Percentiles rank a stretch among this genome's conserved stretches.
Conservation (phyloP, 495 filamentous ascomycete species). For the Tuber melanosporum region DNA sequence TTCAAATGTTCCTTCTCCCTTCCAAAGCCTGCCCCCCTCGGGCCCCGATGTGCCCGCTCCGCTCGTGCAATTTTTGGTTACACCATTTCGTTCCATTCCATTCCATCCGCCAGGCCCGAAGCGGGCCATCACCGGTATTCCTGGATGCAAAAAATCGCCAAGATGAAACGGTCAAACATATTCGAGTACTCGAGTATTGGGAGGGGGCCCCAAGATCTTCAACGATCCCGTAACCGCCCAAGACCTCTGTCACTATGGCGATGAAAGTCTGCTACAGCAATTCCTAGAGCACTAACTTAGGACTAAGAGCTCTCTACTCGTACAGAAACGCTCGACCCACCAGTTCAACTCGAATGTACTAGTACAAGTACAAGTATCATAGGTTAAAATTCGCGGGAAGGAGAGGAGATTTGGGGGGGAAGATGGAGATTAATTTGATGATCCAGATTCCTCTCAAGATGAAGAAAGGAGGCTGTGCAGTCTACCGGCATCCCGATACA, state of each 20-base stretch:
- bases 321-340: not conserved
- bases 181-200: not conserved
- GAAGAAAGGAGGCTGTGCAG: slow-evolving; percentile 2
- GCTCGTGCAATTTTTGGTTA: not conserved
- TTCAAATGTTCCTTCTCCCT: not conserved
- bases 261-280: not conserved
- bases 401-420: not conserved
- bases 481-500: not conserved
- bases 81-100: not conserved
- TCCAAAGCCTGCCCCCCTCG: not conserved
- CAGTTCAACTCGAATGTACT: not conserved
- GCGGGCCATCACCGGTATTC: not conserved
- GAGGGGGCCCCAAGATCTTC: not conserved
- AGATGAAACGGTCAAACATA: not conserved
- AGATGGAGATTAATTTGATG: not conserved
- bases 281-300: not conserved
- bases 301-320: not conserved
- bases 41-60: not conserved
- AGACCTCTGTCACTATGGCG: not conserved
- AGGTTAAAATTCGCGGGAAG: not conserved
- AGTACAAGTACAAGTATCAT: too few relatives aligned
- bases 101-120: not conserved
- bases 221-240: not conserved
- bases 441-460: not conserved
- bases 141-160: not conserved